Evolutionary conservation across 2,329 filamentous ascomycete genomes (phyloP), one percentile per base, ranked within the genome.

Genomic region (Chrysoporthe cubensis): DNA sequence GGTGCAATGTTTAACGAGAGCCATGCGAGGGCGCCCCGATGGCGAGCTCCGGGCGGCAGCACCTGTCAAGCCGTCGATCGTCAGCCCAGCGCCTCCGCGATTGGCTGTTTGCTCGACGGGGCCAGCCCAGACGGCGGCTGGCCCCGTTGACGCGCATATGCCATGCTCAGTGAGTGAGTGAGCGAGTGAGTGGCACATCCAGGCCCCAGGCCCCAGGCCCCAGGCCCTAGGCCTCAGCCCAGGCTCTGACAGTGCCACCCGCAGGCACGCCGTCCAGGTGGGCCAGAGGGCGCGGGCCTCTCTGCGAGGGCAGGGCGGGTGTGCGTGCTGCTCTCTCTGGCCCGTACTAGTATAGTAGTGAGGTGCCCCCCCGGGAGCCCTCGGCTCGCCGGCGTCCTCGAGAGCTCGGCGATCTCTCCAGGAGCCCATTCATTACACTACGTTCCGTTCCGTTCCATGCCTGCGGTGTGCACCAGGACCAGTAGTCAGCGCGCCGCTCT

Each of bases 21-120:
- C 46, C n/a, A 43, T n/a, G 7, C 21, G 11, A 32, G 8, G 43
- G 48, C 59, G 26, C 26, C 26, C 26, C 26, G 26, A 62, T 66
- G 67, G 67, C 67, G 67, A 66, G 16, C 63, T 69, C 67, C 67
- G 67, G 54, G n/a, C 64, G 46, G 34, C 37, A 37, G 59, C 60
- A 66, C 50, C 64, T 43, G 46, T 66, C 59, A 61, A 46, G 50
- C 11, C 54, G 37, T 48, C 34, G 66, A 65, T 68, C 66, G 66
- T 62, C 62, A 68, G 62, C 62, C 66, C 66, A 63, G 61, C 56
- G 61, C 18, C 8, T 13, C 48, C 9, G 26, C 40, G 2, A 56
- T 63, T 46, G 61, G 46, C 34, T 26, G 46, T 40, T 40, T 21
- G 26, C 14, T 16, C 54, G 21, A 64, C 40, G 13, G n/a, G 50